Conservation (phyloP, 1,284 basidiomycete species). For the Xerocomus subilludens region DNA sequence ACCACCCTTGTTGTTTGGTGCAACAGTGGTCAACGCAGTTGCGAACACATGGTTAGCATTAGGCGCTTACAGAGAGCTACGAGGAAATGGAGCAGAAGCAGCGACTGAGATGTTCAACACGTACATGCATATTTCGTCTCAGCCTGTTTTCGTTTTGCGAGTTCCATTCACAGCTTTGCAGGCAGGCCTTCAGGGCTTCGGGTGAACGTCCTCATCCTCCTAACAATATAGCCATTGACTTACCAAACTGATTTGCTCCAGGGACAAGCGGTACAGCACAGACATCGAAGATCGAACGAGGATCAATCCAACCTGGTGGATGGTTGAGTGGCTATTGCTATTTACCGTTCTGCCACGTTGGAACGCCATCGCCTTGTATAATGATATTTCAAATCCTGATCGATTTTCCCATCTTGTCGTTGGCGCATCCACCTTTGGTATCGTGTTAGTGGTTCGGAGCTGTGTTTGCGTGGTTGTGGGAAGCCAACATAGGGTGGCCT, state of each 20-base stretch:
- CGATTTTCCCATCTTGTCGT: slow-evolving; percentile 38
- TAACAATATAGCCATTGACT: slow-evolving; percentile 22
- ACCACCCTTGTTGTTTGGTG: slow-evolving; percentile 64
- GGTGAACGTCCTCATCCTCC: not conserved
- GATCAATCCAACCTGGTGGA: not conserved
- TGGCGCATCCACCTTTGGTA: slow-evolving; percentile 69
- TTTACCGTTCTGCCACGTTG: slow-evolving; percentile 65
- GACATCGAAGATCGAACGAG: slow-evolving; percentile 55
- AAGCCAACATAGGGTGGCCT: slow-evolving; percentile 60
- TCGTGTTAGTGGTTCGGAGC: slow-evolving; percentile 61
- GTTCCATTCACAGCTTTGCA: slow-evolving; percentile 51
- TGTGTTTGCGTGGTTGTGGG: slow-evolving; percentile 58
- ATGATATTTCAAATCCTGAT: slow-evolving; percentile 58
- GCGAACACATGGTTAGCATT: slow-evolving; percentile 62
- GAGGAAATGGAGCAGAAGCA: slow-evolving; percentile 25
- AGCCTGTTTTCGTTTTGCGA: slow-evolving; percentile 44
- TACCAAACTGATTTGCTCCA: slow-evolving; percentile 62
- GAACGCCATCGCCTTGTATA: slow-evolving; percentile 60
- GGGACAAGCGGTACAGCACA: slow-evolving; percentile 61
- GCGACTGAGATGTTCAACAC: slow-evolving; percentile 24
- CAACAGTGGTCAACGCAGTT: slow-evolving; percentile 67
- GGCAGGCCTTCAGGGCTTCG: slow-evolving; percentile 57
- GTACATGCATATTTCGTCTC: slow-evolving; percentile 42
- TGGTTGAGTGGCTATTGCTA: slow-evolving; percentile 9
- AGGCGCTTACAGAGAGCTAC: slow-evolving; percentile 67